Evolutionary conservation across 1,284 basidiomycete genomes (phyloP).

Genomic region (Ceratobasidium sp.): DNA sequence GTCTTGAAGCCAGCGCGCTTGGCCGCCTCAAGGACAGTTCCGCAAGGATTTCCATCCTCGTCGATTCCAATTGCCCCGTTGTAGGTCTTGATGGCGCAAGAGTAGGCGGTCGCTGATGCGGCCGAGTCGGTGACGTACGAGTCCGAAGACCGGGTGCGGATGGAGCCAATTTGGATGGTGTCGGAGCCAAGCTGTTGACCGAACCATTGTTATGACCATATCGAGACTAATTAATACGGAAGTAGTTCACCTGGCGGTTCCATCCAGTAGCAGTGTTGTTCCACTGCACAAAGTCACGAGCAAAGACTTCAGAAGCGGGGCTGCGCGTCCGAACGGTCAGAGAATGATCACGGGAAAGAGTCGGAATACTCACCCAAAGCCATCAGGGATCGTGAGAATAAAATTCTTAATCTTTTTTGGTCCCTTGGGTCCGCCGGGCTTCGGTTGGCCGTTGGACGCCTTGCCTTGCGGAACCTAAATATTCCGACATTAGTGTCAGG

Average conservation of each 20-base stretch:
- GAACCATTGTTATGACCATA: background rate
- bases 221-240: background rate
- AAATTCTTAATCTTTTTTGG: constrained; percentile 43
- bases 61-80: constrained; percentile 49
- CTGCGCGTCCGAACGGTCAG: constrained; percentile 24
- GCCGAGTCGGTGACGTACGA: constrained; percentile 50
- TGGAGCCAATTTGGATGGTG: constrained; percentile 46
- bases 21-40: constrained; percentile 49
- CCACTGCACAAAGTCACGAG: constrained; percentile 45
- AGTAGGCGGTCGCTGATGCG: constrained; percentile 48
- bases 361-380: constrained; percentile 43
- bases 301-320: constrained; percentile 48
- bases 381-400: constrained; percentile 45
- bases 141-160: constrained; percentile 47
- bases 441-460: constrained; percentile 36
- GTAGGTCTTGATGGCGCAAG: constrained; percentile 46
- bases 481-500: background rate
- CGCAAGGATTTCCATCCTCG: constrained; percentile 47
- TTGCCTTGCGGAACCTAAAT: constrained; percentile 34
- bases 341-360: background rate
- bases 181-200: constrained; percentile 45
- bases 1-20: constrained; percentile 47
- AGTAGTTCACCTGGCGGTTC: constrained; percentile 36
- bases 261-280: constrained; percentile 38
- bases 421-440: constrained; percentile 16